A percentile compares a stretch with the other conserved stretches of the same genome.
phyloP scores from a whole-genome alignment of 768 basidiomycete genomes.

The Dendrothele bispora region DNA sequence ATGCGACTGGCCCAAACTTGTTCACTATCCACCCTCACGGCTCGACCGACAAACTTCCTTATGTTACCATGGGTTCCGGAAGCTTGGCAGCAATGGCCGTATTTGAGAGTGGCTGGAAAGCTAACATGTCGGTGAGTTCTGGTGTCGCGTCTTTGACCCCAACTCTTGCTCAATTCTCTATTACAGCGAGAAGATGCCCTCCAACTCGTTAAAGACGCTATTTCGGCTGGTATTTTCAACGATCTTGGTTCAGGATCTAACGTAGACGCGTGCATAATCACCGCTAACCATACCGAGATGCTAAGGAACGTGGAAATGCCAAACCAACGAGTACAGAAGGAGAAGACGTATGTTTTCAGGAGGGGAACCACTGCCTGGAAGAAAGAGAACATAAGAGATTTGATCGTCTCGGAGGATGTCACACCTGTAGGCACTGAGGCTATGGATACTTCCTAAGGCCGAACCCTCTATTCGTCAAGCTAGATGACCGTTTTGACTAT shows the following conservation, averaged over 20 bases:
- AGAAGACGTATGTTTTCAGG: conserved; percentile 70
- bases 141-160: neutral
- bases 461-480: no score
- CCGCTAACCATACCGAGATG: conserved; percentile 84
- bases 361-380: conserved; percentile 90
- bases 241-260: conserved; percentile 99
- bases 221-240: conserved; percentile 98
- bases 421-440: conserved; percentile 60
- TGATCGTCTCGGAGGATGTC: conserved; percentile 74
- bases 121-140: conserved; percentile 71
- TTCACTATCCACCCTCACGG: conserved; percentile 97
- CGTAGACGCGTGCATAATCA: conserved; percentile 96
- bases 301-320: conserved; percentile 93
- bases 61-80: conserved; percentile 98
- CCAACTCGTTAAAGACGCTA: conserved; percentile 78
- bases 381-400: conserved; percentile 69
- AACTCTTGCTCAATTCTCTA: neutral
- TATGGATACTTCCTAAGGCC: conserved; percentile 81
- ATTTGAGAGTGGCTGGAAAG: conserved; percentile 85
- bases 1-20: conserved; percentile 88
- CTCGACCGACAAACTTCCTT: conserved; percentile 97
- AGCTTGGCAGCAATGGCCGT: conserved; percentile 98
- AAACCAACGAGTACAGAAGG: conserved; percentile 80
- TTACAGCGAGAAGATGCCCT: conserved; percentile 78
- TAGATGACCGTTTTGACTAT: no score